These are phyloP conservation scores for Neopestalotiopsis clavispora DNA, from an alignment of 2,329 filamentous ascomycete genomes.

Conservation along the genomic window DNA sequence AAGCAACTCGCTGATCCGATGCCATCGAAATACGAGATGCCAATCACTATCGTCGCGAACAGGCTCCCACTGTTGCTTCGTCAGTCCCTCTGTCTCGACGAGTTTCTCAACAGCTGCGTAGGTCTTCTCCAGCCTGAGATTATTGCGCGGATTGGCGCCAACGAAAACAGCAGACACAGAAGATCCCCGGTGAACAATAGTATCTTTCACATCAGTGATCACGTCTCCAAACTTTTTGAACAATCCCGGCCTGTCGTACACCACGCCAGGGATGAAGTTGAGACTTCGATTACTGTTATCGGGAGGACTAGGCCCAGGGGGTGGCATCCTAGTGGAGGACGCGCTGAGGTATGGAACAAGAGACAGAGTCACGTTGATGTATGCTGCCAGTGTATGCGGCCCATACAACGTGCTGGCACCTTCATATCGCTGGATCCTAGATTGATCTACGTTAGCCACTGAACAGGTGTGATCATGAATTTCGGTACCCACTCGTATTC, in stretches of 20 bases:
- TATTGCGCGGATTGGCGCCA: conserved; percentile 87
- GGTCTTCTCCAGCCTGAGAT: conserved; percentile 77
- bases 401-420: conserved; percentile 89
- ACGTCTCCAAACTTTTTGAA: conserved; percentile 75
- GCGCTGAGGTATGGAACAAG: conserved; percentile 70
- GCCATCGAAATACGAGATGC: conserved; percentile 82
- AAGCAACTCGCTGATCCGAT: conserved; percentile 69
- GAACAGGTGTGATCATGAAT: neutral
- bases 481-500: conserved; percentile 62
- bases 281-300: conserved; percentile 78
- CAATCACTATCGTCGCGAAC: conserved; percentile 83
- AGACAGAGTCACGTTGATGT: conserved; percentile 78
- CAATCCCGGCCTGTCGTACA: conserved; percentile 70
- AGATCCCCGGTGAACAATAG: conserved; percentile 59
- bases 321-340: conserved; percentile 42
- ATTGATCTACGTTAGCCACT: neutral
- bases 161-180: conserved; percentile 72
- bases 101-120: conserved; percentile 77
- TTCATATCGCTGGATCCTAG: conserved; percentile 80
- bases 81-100: conserved; percentile 28
- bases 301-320: conserved; percentile 67
- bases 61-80: conserved; percentile 58
- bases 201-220: conserved; percentile 52
- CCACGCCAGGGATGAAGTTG: conserved; percentile 79
- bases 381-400: conserved; percentile 81